Conservation (phyloP, 352 stramenopile species). For the Phytophthora kernoviae region DNA sequence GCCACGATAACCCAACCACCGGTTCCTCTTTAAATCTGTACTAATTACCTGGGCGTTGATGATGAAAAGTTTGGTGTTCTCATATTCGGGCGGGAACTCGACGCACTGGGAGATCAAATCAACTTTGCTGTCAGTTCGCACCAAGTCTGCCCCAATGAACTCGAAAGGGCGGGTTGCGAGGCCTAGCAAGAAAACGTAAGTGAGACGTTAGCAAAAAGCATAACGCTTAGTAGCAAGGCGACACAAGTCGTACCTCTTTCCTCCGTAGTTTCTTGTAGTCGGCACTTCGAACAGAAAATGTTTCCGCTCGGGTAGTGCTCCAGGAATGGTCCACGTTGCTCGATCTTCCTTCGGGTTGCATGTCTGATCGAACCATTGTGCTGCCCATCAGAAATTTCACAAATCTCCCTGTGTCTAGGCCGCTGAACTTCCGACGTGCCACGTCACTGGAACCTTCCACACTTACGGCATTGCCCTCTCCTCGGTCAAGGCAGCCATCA, state of each 20-base stretch:
- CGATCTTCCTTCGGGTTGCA: slow-evolving; percentile 48
- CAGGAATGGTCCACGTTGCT: slow-evolving; percentile 65
- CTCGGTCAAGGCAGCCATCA: slow-evolving; percentile 3
- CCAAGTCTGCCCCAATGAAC: slow-evolving; percentile 76
- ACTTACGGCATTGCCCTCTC: not conserved
- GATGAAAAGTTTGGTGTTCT: slow-evolving; percentile 71
- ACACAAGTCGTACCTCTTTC: slow-evolving; percentile 57
- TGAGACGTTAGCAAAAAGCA: no score
- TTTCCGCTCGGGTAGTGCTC: slow-evolving; percentile 54
- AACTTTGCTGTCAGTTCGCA: slow-evolving; percentile 72
- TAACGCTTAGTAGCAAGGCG: no score
- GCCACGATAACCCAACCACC: not conserved
- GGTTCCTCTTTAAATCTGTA: no score
- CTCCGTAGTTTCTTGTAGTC: slow-evolving; percentile 86
- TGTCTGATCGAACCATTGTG: slow-evolving; percentile 59
- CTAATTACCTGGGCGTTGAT: slow-evolving; percentile 75
- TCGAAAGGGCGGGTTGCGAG: slow-evolving; percentile 72
- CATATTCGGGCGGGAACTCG: slow-evolving; percentile 59
- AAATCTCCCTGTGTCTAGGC: slow-evolving; percentile 16
- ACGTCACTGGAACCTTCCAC: slow-evolving; percentile 5
- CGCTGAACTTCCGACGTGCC: slow-evolving; percentile 14
- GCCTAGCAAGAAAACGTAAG: slow-evolving; percentile 37
- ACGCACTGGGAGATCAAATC: slow-evolving; percentile 80
- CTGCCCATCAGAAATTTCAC: slow-evolving; percentile 61
- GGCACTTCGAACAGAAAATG: slow-evolving; percentile 69